Percentiles rank a stretch among this genome's conserved stretches.
Evolutionary conservation across 371 early-diverging fungal genomes (phyloP).

Genomic region (Zancudomyces culisetae): DNA sequence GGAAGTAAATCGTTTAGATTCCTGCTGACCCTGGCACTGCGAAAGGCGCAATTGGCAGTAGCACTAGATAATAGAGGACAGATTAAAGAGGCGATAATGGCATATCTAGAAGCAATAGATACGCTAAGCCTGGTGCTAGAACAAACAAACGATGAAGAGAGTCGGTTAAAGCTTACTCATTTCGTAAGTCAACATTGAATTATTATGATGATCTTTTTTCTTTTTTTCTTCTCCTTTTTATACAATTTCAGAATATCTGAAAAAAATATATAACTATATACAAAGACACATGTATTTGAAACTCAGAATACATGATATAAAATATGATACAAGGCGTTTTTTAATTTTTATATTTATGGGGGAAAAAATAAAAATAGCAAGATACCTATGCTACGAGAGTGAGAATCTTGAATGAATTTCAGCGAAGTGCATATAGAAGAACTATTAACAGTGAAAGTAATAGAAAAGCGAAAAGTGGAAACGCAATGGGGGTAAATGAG

Average conservation of each 20-base stretch:
- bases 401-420: constrained; percentile 10
- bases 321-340: no score
- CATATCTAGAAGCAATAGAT: constrained; percentile 24
- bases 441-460: not conserved
- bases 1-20: constrained; percentile 25
- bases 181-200: constrained; percentile 19
- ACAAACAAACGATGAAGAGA: constrained; percentile 24
- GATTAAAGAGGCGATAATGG: constrained; percentile 22
- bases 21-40: constrained; percentile 19
- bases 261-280: no score
- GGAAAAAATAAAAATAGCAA: constrained; percentile 9
- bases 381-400: constrained; percentile 25
- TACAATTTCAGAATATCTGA: no score
- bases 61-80: constrained; percentile 24
- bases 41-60: constrained; percentile 25
- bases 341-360: no score
- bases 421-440: not conserved
- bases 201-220: no score
- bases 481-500: no score
- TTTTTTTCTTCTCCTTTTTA: not conserved
- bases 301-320: no score
- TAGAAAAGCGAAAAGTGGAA: not conserved
- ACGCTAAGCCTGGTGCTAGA: constrained; percentile 24
- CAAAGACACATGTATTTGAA: no score
- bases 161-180: constrained; percentile 21